Evolutionary conservation across 768 basidiomycete species (phyloP).

Genomic region (Hypholoma sublateritium): DNA sequence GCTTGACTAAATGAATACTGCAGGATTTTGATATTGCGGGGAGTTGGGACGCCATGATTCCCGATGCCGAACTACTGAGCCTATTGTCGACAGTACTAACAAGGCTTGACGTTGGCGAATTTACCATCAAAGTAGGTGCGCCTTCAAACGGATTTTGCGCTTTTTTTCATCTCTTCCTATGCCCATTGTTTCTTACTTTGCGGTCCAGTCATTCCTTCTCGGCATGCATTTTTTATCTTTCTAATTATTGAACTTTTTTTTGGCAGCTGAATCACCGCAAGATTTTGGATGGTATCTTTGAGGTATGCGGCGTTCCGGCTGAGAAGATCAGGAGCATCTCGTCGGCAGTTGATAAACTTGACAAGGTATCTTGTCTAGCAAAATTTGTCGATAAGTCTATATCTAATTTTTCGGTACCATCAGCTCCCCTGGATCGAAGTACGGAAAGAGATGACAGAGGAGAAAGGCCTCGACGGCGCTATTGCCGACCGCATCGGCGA

Average conservation of each 20-base stretch:
- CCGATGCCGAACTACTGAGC: slow-evolving; percentile 89
- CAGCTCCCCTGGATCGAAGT: slow-evolving; percentile 90
- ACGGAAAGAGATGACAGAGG: slow-evolving; percentile 93
- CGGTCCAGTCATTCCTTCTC: no score
- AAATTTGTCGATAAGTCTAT: background rate
- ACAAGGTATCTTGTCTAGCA: slow-evolving; percentile 62
- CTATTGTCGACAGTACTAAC: slow-evolving; percentile 80
- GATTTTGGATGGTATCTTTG: slow-evolving; percentile 95
- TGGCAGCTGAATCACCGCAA: slow-evolving; percentile 90
- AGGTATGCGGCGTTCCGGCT: slow-evolving; percentile 89
- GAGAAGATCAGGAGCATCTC: slow-evolving; percentile 93
- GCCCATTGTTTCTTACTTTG: no score
- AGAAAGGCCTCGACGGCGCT: slow-evolving; percentile 82
- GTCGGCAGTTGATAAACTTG: slow-evolving; percentile 96
- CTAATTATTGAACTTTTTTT: no score
- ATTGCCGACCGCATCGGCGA: slow-evolving; percentile 94
- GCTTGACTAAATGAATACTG: background rate
- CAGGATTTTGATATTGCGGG: slow-evolving; percentile 97
- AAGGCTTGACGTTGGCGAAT: slow-evolving; percentile 89
- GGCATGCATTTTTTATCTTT: no score
- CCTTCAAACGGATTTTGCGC: background rate
- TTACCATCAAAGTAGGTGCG: slow-evolving; percentile 77
- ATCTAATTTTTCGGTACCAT: background rate
- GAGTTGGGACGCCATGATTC: slow-evolving; percentile 93
- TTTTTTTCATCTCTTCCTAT: no score